These are phyloP conservation scores for Entelexis sorbosivorans DNA, from an alignment of 1,139 yeast genomes.

Conservation along the genomic window DNA sequence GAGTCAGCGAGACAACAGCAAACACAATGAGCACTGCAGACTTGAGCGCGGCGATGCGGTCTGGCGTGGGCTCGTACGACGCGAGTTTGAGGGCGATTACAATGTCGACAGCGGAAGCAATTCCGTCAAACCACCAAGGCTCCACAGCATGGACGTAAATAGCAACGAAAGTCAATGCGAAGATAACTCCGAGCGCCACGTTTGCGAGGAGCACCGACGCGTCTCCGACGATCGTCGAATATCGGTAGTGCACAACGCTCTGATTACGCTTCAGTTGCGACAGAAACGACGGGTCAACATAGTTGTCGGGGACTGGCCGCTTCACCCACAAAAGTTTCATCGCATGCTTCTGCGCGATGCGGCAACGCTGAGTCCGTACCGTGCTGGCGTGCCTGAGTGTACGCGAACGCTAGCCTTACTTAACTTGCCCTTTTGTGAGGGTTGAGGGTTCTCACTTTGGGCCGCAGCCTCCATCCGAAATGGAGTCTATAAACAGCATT, in stretches of 20 bases:
- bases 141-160: slow-evolving; percentile 29
- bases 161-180: slow-evolving; percentile 52
- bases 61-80: neutral
- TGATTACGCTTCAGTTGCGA: slow-evolving; percentile 69
- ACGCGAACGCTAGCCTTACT: neutral
- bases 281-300: slow-evolving; percentile 69
- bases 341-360: neutral
- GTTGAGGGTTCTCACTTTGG: neutral
- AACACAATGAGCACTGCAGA: slow-evolving; percentile 60
- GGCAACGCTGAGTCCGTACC: neutral
- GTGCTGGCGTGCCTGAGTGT: neutral
- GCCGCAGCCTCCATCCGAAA: neutral
- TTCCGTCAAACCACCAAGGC: slow-evolving; percentile 29
- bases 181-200: slow-evolving; percentile 48
- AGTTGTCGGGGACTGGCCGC: slow-evolving; percentile 86
- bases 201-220: slow-evolving; percentile 60
- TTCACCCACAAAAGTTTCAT: slow-evolving; percentile 68
- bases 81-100: slow-evolving; percentile 28
- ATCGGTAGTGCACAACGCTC: slow-evolving; percentile 59
- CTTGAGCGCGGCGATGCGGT: slow-evolving; percentile 35
- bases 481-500: slow-evolving; percentile 9
- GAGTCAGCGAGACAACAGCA: slow-evolving; percentile 66
- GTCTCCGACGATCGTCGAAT: slow-evolving; percentile 52
- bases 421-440: too few relatives aligned
- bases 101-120: slow-evolving; percentile 29